Evolutionary conservation across 345 rosid species (phyloP).

Genomic region (Tarenaya hassleriana): DNA sequence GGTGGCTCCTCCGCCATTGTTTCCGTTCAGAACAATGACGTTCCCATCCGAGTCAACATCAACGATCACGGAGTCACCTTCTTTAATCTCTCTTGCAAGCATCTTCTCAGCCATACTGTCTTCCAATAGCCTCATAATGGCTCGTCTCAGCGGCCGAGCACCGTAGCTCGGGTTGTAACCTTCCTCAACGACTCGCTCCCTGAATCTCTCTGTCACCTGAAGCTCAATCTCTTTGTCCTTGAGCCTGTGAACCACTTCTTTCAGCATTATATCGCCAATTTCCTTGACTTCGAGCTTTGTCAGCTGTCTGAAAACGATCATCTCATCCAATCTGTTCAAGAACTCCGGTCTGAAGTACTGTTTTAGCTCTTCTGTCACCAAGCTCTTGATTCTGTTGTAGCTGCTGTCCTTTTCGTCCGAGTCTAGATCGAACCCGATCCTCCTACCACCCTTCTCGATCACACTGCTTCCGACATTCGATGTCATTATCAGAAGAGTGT

Average conservation of each 20-base stretch:
- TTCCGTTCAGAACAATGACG: slow-evolving; percentile 79
- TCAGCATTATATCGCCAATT: slow-evolving; percentile 88
- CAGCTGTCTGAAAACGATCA: slow-evolving; percentile 91
- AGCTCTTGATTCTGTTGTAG: slow-evolving; percentile 82
- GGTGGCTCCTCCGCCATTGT: slow-evolving; percentile 36
- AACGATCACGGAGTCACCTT: slow-evolving; percentile 84
- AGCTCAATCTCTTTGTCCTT: slow-evolving; percentile 79
- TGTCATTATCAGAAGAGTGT: slow-evolving; percentile 95
- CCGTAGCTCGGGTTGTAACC: slow-evolving; percentile 97
- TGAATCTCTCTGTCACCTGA: slow-evolving; percentile 88
- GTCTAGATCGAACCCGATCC: slow-evolving; percentile 88
- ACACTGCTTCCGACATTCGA: slow-evolving; percentile 97
- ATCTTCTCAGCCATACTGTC: slow-evolving; percentile 99
- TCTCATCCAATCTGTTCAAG: slow-evolving; percentile 90
- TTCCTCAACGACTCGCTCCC: slow-evolving; percentile 87
- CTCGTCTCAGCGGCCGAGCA: slow-evolving; percentile 93
- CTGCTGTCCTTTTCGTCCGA: slow-evolving; percentile 91
- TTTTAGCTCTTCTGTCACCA: slow-evolving; percentile 89
- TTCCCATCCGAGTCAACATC: slow-evolving; percentile 82
- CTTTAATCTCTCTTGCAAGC: slow-evolving; percentile 90
- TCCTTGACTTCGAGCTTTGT: slow-evolving; percentile 90
- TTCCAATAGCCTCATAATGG: slow-evolving; percentile 88
- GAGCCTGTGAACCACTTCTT: slow-evolving; percentile 75
- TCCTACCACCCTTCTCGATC: slow-evolving; percentile 85
- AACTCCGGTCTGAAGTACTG: slow-evolving; percentile 94